A percentile compares a stretch with the other conserved stretches of the same genome.
Evolutionary conservation across 352 stramenopile genomes (phyloP).

Genomic region (Pythium volutum): DNA sequence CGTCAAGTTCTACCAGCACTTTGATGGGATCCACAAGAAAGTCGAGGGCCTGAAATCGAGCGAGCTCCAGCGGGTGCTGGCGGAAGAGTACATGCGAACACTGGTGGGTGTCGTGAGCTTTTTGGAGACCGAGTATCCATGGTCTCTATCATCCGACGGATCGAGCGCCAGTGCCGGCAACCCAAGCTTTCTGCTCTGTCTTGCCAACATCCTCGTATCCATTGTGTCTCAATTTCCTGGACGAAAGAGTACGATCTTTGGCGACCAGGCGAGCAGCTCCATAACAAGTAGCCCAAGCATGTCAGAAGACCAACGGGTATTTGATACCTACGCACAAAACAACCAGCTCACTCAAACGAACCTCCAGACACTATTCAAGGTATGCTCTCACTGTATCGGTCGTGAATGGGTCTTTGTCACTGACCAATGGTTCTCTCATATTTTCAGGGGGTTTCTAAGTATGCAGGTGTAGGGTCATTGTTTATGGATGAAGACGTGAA

Average conservation of each 20-base stretch:
- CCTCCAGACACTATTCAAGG: slow-evolving; percentile 34
- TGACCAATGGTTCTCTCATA: background rate
- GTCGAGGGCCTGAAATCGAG: slow-evolving; percentile 58
- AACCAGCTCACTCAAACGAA: slow-evolving; percentile 8
- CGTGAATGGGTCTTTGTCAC: background rate
- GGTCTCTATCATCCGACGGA: background rate
- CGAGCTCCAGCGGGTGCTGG: slow-evolving; percentile 72
- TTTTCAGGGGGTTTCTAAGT: background rate
- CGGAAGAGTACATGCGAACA: slow-evolving; percentile 72
- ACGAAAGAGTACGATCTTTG: slow-evolving; percentile 51
- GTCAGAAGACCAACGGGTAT: background rate
- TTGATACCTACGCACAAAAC: slow-evolving; percentile 2
- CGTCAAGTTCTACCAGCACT: slow-evolving; percentile 76
- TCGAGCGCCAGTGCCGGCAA: background rate
- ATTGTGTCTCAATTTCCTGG: slow-evolving; percentile 53
- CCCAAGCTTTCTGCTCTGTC: slow-evolving; percentile 40
- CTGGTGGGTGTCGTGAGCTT: slow-evolving; percentile 72
- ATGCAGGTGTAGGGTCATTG: slow-evolving; percentile 22
- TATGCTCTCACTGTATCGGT: background rate
- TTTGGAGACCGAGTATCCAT: slow-evolving; percentile 63
- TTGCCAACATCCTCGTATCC: slow-evolving; percentile 68
- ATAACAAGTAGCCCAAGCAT: background rate
- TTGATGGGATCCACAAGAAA: slow-evolving; percentile 69
- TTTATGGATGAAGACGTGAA: slow-evolving; percentile 72
- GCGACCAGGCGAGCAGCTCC: slow-evolving; percentile 5